Evolutionary conservation across 2,329 filamentous ascomycete genomes (phyloP), one percentile per base, ranked within the genome.

Genomic region (Diaporthe humulicola): DNA sequence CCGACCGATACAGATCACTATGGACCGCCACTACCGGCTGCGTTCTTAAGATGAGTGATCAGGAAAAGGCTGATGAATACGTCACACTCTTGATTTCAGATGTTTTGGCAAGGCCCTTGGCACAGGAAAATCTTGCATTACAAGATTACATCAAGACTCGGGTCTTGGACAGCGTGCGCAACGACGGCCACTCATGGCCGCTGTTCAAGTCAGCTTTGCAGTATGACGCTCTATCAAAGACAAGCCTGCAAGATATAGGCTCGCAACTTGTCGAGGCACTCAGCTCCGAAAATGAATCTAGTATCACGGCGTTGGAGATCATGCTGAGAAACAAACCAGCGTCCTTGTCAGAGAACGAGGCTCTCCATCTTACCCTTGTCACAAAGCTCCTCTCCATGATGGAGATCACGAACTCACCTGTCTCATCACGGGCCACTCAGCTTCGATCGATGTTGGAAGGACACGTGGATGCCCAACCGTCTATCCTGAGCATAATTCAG

Each of bases 351-450:
- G 79, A 85, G 45, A 84, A 88, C 28, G 85, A 88, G 9, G 82
- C 84, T 2, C 79, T 86, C 3, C 87, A 90, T 56, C 85, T 90
- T 30, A 81, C 83, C 4, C 79, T 92, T 0, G 86, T 91, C 42
- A 86, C 88, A 0, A 87, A 86, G 25, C 80, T 93, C 0, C 80
- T 93, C 0, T 84, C 87, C 19, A 79, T 92, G 9, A 88, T 87
- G 4, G 91, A 93, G 77, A 82, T 88, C 1, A 81, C 84, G 3
- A 85, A 87, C 69, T 67, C 79, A 0, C 71, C 77, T 0, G 73
- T 86, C 4, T 85, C 87, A 2, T 79, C 84, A 2, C 87, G 86
- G 71, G 85, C 87, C 2, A 79, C 81, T 2, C 79, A 81, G 0
- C 79, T 92, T 30, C 87, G 85, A 17, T 80, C 84, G 0, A 80